Base-by-base conservation (phyloP, 129 eudicot genomes). In the Tagetes patula region DNA sequence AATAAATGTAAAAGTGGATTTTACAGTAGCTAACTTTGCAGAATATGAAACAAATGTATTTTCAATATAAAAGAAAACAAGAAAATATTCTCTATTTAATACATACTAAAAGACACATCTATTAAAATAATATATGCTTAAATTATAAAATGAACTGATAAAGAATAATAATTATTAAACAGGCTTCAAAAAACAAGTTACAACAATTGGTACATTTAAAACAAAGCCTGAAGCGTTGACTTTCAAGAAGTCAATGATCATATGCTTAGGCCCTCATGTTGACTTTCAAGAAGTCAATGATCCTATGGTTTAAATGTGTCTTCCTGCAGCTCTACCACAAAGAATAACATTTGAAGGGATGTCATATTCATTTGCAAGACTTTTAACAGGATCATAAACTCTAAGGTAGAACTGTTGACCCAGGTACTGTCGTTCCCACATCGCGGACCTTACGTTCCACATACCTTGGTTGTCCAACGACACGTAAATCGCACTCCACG, bases 381-480 rank as follows among this genome's bases (percentile, higher is more conserved):
- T 87, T 2, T 64, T 79, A 31, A 72, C 76, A 0, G 89, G 90
- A 74, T 84, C 80, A 78, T 75, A 88, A 20, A 94, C 98, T 71
- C 93, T 71, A 37, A 94, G 87, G 73, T 94, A 94, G 68, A 94
- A 84, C 49, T 94, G 98, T 77, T 94, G 98, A 31, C 98, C 98
- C 6, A 94, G 88, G 65, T 94, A 94, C 42, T 94, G 98, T 53
- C 93, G 79, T 43, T 82, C 89, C 98, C 98, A 94, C 75, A 83
- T 79, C 8, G 98, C 85, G 8, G 96, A 89, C 77, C 98, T 90
- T 78, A 93, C 1, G 53, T 93, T 89, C 98, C 98, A 93, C 98
- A 93, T 93, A 3, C 98, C 98, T 78, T 94, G 92, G 82, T 94
- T 94, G 80, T 94, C 98, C 79, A 94, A 83, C 1, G 98, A 94